These are phyloP conservation scores for Russula griseocarnosa DNA, from an alignment of 768 basidiomycete genomes.

Conservation along the genomic window DNA sequence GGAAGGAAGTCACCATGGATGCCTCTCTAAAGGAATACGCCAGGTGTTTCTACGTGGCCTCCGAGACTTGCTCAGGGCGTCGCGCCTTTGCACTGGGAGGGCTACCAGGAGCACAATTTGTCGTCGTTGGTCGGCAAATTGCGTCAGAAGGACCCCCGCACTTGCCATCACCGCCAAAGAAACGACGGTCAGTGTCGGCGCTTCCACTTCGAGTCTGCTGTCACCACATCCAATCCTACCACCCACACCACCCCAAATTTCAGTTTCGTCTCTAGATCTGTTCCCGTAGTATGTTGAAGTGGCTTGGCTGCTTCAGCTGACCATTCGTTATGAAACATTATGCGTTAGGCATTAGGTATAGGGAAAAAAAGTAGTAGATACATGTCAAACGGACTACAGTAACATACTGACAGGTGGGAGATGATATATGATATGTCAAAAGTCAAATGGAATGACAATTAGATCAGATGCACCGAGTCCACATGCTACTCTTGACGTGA, in stretches of 20 bases:
- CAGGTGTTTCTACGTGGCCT: neutral
- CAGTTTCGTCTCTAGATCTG: constrained; percentile 10
- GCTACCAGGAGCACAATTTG: constrained; percentile 1
- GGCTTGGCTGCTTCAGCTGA: neutral
- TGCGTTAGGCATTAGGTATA: constrained; percentile 10
- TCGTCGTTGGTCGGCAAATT: neutral
- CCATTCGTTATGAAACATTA: constrained; percentile 8
- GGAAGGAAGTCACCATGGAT: neutral
- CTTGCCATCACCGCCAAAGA: neutral
- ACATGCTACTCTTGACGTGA: too few species aligned
- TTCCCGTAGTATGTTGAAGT: constrained; percentile 4
- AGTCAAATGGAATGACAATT: too few species aligned
- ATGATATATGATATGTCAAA: too few species aligned
- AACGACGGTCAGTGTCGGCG: neutral
- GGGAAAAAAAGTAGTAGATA: neutral
- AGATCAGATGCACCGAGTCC: too few species aligned
- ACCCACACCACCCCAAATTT: neutral
- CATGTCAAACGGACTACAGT: neutral
- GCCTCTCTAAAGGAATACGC: neutral
- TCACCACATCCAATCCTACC: neutral
- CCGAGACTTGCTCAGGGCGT: constrained; percentile 17
- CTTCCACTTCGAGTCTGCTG: neutral
- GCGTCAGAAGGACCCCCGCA: neutral
- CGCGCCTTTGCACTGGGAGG: constrained; percentile 12
- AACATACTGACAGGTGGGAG: too few species aligned